These are phyloP conservation scores for Wickerhamomyces chambardii DNA, from an alignment of 805 yeast genomes.

Conservation along the genomic window DNA sequence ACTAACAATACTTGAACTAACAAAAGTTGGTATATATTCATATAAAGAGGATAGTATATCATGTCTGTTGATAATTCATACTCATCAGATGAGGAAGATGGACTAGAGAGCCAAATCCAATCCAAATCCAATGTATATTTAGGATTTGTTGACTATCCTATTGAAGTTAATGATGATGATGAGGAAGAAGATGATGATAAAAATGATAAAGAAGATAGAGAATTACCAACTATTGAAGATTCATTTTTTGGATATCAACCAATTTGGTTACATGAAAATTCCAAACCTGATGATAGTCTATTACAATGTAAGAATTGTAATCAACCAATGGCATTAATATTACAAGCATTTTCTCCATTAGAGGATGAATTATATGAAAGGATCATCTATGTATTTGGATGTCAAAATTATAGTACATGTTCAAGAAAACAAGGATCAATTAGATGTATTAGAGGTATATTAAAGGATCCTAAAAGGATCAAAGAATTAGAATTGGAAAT, in stretches of 20 bases:
- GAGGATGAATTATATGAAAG: slow-evolving; percentile 71
- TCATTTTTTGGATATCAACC: slow-evolving; percentile 80
- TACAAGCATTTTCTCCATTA: slow-evolving; percentile 78
- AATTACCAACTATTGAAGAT: slow-evolving; percentile 43
- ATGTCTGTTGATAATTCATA: background rate
- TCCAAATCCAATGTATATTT: slow-evolving; percentile 32
- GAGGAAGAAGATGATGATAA: too few relatives aligned
- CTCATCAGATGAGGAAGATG: background rate
- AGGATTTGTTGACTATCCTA: slow-evolving; percentile 65
- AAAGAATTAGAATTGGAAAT: slow-evolving; percentile 27
- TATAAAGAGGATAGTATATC: background rate
- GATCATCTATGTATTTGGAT: slow-evolving; percentile 71
- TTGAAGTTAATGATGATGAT: slow-evolving; percentile 28
- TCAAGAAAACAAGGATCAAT: slow-evolving; percentile 62
- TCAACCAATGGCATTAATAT: slow-evolving; percentile 50
- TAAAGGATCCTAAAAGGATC: slow-evolving; percentile 45
- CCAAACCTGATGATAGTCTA: slow-evolving; percentile 44
- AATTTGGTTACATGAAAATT: slow-evolving; percentile 55
- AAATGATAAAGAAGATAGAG: too few relatives aligned
- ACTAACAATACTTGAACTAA: too few relatives aligned
- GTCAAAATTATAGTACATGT: slow-evolving; percentile 49
- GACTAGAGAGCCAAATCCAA: background rate
- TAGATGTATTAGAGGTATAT: slow-evolving; percentile 69
- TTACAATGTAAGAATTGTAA: slow-evolving; percentile 62
- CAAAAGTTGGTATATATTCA: background rate